These are phyloP conservation scores for Fusarium nematophilum DNA, from an alignment of 2,329 filamentous ascomycete species.

Conservation along the genomic window DNA sequence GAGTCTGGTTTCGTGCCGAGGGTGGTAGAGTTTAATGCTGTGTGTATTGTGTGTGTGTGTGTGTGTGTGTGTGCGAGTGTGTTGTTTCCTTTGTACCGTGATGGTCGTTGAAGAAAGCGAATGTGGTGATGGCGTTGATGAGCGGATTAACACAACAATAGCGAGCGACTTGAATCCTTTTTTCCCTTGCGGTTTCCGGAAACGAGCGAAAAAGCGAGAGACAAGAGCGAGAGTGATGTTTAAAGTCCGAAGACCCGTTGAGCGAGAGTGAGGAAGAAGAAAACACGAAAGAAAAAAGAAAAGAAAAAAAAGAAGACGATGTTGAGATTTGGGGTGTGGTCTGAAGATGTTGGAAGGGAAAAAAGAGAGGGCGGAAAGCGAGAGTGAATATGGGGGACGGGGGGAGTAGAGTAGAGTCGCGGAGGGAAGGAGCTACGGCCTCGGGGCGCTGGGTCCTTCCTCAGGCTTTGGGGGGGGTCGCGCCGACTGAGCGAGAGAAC, in stretches of 20 bases:
- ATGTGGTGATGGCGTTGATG: slow-evolving; percentile 32
- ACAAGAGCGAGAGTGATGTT: slow-evolving; percentile 35
- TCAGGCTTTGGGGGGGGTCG: slow-evolving; percentile 25
- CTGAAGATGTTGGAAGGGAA: slow-evolving; percentile 33
- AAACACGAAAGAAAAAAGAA: slow-evolving; percentile 28
- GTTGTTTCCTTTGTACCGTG: slow-evolving; percentile 3
- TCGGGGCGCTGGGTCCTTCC: slow-evolving; percentile 28
- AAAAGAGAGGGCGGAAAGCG: slow-evolving; percentile 27
- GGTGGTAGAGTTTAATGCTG: too few species aligned
- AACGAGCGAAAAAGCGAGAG: slow-evolving; percentile 32
- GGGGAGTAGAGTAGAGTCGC: slow-evolving; percentile 36
- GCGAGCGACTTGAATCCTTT: slow-evolving; percentile 22
- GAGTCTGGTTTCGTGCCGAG: too few species aligned
- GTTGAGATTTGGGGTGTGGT: slow-evolving; percentile 13
- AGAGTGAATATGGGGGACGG: slow-evolving; percentile 27
- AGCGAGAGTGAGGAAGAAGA: slow-evolving; percentile 34
- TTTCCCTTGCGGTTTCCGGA: slow-evolving; percentile 3
- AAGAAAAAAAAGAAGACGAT: slow-evolving; percentile 17
- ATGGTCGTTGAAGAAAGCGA: slow-evolving; percentile 32
- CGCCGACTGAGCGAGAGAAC: slow-evolving; percentile 16
- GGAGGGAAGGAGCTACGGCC: slow-evolving; percentile 27
- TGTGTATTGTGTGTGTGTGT: too few species aligned
- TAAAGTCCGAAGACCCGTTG: slow-evolving; percentile 27
- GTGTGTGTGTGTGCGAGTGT: too few species aligned
- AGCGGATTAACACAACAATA: slow-evolving; percentile 24